Evolutionary conservation across 1,284 basidiomycete genomes (phyloP).

Genomic region (Cryptococcus hybrid): DNA sequence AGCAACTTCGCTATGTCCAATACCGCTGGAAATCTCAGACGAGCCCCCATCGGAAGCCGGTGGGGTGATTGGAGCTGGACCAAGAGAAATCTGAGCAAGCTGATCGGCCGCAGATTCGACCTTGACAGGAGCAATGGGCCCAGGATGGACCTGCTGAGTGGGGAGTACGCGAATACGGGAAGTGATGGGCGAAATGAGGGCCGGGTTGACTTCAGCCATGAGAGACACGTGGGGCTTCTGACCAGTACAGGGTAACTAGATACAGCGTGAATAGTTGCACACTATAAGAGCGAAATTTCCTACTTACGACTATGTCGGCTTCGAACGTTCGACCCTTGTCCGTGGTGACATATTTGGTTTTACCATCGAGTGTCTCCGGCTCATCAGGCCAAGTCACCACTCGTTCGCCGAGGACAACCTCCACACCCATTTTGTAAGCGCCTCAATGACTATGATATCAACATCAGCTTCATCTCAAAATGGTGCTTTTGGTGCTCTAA

Average conservation of each 20-base stretch:
- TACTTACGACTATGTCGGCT: conserved; percentile 62
- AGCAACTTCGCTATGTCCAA: neutral
- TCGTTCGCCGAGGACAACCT: conserved; percentile 51
- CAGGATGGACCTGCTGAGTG: conserved; percentile 59
- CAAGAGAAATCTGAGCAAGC: conserved; percentile 18
- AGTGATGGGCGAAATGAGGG: conserved; percentile 55
- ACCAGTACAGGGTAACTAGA: conserved; percentile 61
- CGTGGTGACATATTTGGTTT: conserved; percentile 55
- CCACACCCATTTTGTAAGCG: conserved; percentile 47
- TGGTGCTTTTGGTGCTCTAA: neutral
- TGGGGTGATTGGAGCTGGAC: conserved; percentile 12
- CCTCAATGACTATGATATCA: conserved; percentile 28
- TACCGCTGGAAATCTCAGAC: neutral
- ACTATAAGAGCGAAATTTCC: neutral
- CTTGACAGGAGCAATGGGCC: conserved; percentile 9
- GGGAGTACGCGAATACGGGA: conserved; percentile 56
- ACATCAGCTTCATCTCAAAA: conserved; percentile 5
- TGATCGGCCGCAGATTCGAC: conserved; percentile 16
- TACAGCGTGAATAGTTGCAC: neutral
- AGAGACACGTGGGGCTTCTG: conserved; percentile 68
- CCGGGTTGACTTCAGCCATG: conserved; percentile 56
- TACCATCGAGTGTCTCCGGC: conserved; percentile 34
- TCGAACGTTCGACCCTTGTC: conserved; percentile 60
- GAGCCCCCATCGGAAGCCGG: conserved; percentile 10
- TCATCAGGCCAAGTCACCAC: conserved; percentile 41